These are phyloP conservation scores for Vicia sativa DNA, from an alignment of 306 rosid genomes.

Conservation along the genomic window DNA sequence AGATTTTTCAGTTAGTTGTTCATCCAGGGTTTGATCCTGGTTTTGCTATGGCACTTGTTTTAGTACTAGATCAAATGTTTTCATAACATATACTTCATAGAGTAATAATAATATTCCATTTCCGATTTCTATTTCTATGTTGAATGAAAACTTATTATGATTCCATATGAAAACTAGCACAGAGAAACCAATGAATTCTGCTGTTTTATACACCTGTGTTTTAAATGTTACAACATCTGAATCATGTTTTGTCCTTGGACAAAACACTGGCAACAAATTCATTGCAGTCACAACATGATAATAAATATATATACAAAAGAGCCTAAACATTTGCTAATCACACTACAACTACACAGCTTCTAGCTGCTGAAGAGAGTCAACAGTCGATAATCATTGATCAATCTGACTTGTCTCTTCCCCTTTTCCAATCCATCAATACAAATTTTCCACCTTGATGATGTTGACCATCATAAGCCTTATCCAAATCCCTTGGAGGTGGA, in stretches of 20 bases:
- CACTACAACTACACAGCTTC: constrained; percentile 46
- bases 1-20: constrained; percentile 75
- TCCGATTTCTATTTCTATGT: background rate
- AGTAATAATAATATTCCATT: constrained; percentile 1
- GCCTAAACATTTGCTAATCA: constrained; percentile 47
- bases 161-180: constrained; percentile 20
- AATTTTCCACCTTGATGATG: constrained; percentile 61
- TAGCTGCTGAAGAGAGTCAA: constrained; percentile 37
- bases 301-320: constrained; percentile 65
- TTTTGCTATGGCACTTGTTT: constrained; percentile 83
- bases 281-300: constrained; percentile 45
- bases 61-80: constrained; percentile 79
- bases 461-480: constrained; percentile 55
- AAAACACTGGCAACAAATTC: constrained; percentile 47
- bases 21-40: constrained; percentile 68
- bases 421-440: constrained; percentile 71
- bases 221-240: constrained; percentile 68
- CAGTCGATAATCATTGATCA: constrained; percentile 43
- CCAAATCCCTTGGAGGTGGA: constrained; percentile 62
- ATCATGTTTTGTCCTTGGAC: constrained; percentile 47
- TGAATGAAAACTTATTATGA: background rate
- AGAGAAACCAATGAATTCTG: constrained; percentile 54
- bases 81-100: constrained; percentile 37
- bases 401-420: constrained; percentile 64
- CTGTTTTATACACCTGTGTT: constrained; percentile 58